Base-by-base conservation (phyloP, 108 stramenopile genomes). In the Cyclostephanos invisitatus region DNA sequence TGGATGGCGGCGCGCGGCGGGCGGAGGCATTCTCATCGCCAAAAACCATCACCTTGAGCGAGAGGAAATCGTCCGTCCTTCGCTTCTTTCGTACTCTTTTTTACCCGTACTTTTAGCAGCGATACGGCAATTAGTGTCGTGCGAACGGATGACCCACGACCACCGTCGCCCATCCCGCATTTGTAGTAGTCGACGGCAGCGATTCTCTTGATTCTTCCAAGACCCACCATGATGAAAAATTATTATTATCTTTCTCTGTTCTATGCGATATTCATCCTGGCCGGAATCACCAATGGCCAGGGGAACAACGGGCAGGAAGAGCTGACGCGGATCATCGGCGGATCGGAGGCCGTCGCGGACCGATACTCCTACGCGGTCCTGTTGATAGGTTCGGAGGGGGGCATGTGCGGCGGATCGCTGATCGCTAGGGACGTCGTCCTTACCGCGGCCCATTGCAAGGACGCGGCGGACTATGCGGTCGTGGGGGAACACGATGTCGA, bases 391-490 rank as follows among this genome's bases (percentile, higher is more conserved):
- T 0, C 10, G n/a, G 69, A 70, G 53, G 44, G 50, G 0, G 44
- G 22, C 32, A 18, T 38, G 28, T 77, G 76, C 58, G 76, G 78
- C 21, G 78, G 73, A 29, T 62, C 58, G 10, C 22, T 80, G 27
- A 68, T 74, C 36, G 67, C 77, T 0, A 55, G 54, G 18, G 73
- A 78, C 40, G 67, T 78, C n/a, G 72, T 78, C 27, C 47, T 78
- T 2, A 60, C 61, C 38, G 77, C 77, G n/a, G 77, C 77, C 18
- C 77, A 78, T 50, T 78, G 77, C 37, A 21, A 49, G 22, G 65
- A 42, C 32, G 36, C 11, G 28, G 1, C 25, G 18, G 22, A 11
- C 1, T 67, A 35, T 44, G 15, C 57, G 9, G 65, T 51, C 2
- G 58, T 78, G 18, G 72, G 72, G 59, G 17, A 72, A 35, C 77